Percentiles rank a stretch among this genome's conserved stretches.
Conservation (phyloP, 352 stramenopile species). For the Pythium pectinolyticum region DNA sequence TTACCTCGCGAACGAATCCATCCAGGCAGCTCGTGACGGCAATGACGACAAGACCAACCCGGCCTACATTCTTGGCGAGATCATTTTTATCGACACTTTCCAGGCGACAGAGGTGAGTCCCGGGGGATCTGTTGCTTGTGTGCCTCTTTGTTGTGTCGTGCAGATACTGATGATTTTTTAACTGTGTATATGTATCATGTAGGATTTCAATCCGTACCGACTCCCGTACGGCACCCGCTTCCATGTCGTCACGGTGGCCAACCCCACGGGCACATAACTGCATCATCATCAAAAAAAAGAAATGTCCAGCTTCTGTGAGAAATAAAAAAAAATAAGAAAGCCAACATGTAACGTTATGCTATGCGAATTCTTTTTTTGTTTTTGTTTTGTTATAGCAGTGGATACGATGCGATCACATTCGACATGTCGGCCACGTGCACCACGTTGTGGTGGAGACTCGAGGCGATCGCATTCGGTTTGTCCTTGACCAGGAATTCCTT, state of each 20-base stretch:
- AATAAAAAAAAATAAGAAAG: conserved; percentile 5
- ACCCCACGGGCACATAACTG: conserved; percentile 62
- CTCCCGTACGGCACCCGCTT: conserved; percentile 74
- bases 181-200: too few relatives aligned
- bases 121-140: background rate
- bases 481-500: conserved; percentile 43
- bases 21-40: conserved; percentile 63
- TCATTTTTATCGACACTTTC: conserved; percentile 86
- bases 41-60: conserved; percentile 52
- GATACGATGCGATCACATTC: conserved; percentile 51
- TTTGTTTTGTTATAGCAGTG: conserved; percentile 34
- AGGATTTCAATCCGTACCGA: conserved; percentile 86
- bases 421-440: conserved; percentile 53
- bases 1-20: conserved; percentile 76
- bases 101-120: conserved; percentile 70
- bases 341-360: conserved; percentile 4
- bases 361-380: background rate
- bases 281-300: conserved; percentile 10
- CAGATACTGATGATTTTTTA: conserved; percentile 11
- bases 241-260: conserved; percentile 77
- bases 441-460: conserved; percentile 48
- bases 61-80: conserved; percentile 78
- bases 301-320: conserved; percentile 4
- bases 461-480: conserved; percentile 61
- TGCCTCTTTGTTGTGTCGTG: conserved; percentile 10